Evolutionary conservation across 2,329 filamentous ascomycete species (phyloP).

Genomic region (Diplodia mutila): DNA sequence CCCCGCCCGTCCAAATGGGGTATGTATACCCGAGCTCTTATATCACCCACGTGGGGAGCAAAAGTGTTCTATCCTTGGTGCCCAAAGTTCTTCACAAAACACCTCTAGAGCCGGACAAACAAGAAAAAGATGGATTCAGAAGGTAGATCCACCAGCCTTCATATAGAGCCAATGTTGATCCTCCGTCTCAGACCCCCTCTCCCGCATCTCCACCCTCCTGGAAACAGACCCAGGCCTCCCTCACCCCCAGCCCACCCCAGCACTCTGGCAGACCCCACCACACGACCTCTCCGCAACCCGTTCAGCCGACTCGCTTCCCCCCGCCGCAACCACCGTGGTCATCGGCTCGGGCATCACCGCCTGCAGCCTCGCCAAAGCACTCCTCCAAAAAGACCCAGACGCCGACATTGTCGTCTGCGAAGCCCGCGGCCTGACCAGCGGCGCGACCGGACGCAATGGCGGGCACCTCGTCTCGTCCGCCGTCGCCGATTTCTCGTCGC

Average conservation of each 20-base stretch:
- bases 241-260: neutral
- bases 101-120: too few relatives aligned
- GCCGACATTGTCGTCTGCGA: conserved; percentile 47
- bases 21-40: neutral
- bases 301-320: neutral
- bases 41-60: neutral
- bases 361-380: conserved; percentile 45
- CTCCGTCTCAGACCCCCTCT: neutral
- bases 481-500: neutral
- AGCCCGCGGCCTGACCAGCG: conserved; percentile 34
- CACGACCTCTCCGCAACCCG: neutral
- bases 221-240: neutral
- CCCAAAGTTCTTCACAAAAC: too few relatives aligned
- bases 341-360: conserved; percentile 56
- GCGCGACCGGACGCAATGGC: conserved; percentile 40
- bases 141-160: too few relatives aligned
- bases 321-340: neutral
- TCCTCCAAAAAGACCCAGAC: conserved; percentile 32
- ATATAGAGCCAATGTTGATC: too few relatives aligned
- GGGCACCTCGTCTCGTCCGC: conserved; percentile 29
- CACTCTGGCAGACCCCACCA: neutral
- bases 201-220: neutral
- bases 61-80: too few relatives aligned
- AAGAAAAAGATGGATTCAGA: neutral
- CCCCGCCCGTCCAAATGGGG: neutral